phyloP scores from a whole-genome alignment of 108 stramenopile species.

The Fistulifera solaris region DNA sequence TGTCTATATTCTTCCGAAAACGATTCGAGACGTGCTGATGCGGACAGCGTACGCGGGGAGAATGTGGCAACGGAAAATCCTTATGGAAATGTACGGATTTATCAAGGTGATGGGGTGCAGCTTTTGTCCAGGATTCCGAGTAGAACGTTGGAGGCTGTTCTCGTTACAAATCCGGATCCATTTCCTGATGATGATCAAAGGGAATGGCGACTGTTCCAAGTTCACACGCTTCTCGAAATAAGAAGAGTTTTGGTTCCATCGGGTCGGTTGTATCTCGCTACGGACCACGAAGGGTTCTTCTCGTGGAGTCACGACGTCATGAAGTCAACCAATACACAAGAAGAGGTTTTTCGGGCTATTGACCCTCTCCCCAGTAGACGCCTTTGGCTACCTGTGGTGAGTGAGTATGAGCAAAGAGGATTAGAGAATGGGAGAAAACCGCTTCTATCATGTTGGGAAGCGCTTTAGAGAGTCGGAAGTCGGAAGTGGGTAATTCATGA shows the following conservation, averaged over 20 bases:
- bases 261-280: constrained; percentile 57
- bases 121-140: constrained; percentile 38
- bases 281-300: constrained; percentile 50
- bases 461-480: not conserved
- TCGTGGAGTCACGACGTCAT: constrained; percentile 43
- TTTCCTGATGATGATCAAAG: constrained; percentile 37
- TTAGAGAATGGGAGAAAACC: constrained; percentile 51
- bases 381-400: constrained; percentile 59
- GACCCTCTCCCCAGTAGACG: constrained; percentile 41
- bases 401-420: constrained; percentile 64
- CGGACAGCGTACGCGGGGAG: not conserved
- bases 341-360: constrained; percentile 20
- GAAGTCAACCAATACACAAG: constrained; percentile 7
- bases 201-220: constrained; percentile 47
- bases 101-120: constrained; percentile 61
- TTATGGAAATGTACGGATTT: constrained; percentile 44
- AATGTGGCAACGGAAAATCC: not conserved
- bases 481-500: not conserved
- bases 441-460: constrained; percentile 38
- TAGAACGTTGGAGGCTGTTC: constrained; percentile 33
- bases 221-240: constrained; percentile 29
- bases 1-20: not conserved
- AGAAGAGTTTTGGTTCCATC: constrained; percentile 30
- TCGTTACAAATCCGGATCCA: constrained; percentile 72
- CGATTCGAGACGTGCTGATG: not conserved